A percentile compares a stretch with the other conserved stretches of the same genome.
These are phyloP conservation scores for Aspergillus carbonarius DNA, from an alignment of 2,329 filamentous ascomycete genomes.

Conservation along the genomic window DNA sequence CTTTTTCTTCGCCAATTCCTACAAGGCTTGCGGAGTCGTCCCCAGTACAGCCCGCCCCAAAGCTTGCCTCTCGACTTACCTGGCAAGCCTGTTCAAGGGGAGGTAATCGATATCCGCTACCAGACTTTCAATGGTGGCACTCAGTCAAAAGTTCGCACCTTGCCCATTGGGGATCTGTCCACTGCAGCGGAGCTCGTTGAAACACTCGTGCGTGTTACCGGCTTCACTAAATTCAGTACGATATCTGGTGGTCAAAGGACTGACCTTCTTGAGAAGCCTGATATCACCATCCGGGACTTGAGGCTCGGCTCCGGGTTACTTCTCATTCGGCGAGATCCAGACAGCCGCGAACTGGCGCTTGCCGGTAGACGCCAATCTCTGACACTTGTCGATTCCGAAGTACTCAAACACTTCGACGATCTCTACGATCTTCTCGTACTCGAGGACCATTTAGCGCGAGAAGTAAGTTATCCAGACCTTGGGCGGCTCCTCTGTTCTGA, in stretches of 20 bases:
- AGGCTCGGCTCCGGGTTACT: constrained; percentile 64
- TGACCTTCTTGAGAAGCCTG: constrained; percentile 58
- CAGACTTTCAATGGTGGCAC: constrained; percentile 67
- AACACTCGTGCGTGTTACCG: constrained; percentile 66
- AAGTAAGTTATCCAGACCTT: constrained; percentile 49
- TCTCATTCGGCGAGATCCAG: constrained; percentile 60
- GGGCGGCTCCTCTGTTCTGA: constrained; percentile 7
- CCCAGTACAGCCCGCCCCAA: constrained; percentile 61
- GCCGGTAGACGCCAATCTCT: constrained; percentile 50
- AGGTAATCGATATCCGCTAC: constrained; percentile 67
- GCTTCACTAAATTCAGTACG: constrained; percentile 72
- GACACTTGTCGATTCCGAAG: constrained; percentile 69
- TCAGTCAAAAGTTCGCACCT: constrained; percentile 59
- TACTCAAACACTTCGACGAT: constrained; percentile 78
- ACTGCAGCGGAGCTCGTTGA: constrained; percentile 69
- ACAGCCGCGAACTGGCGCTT: constrained; percentile 39
- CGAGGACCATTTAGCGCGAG: constrained; percentile 66
- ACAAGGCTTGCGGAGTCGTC: constrained; percentile 49
- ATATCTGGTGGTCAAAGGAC: constrained; percentile 70
- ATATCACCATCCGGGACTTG: constrained; percentile 67
- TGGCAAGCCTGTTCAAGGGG: constrained; percentile 57
- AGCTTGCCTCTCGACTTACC: constrained; percentile 61
- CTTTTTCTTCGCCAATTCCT: constrained; percentile 68
- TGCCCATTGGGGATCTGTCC: constrained; percentile 69
- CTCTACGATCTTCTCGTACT: constrained; percentile 78